These are phyloP conservation scores for Antitrichia curtipendula DNA, from an alignment of 225 moss, liverwort and hornwort species.

Conservation along the genomic window DNA sequence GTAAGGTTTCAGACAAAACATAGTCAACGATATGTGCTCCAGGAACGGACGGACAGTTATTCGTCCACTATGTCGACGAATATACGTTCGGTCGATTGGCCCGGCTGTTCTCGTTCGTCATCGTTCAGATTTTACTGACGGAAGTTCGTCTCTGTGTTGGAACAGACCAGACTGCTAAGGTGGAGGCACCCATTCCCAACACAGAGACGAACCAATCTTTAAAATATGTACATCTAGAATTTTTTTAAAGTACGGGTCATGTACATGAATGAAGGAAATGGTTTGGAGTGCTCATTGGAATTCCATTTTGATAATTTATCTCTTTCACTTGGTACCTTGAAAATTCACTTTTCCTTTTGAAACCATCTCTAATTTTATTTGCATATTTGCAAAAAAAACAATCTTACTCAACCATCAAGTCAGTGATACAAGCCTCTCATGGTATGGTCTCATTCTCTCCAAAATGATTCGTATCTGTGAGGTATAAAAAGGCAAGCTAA, in stretches of 20 bases:
- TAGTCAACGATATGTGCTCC: not conserved
- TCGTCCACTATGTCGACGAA: not conserved
- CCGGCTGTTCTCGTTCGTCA: not conserved
- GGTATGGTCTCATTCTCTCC: not conserved
- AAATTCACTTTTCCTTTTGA: not conserved
- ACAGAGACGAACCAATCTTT: no score
- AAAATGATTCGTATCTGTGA: not conserved
- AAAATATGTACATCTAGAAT: not conserved
- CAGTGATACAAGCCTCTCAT: not conserved
- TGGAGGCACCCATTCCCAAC: no score
- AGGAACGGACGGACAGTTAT: not conserved
- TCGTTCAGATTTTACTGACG: not conserved
- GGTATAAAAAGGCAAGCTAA: not conserved
- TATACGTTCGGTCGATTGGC: no score
- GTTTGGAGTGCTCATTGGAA: not conserved
- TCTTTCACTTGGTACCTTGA: not conserved
- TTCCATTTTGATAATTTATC: not conserved
- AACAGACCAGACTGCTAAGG: not conserved
- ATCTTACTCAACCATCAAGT: no score
- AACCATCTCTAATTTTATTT: not conserved
- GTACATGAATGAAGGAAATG: not conserved
- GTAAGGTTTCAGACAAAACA: not conserved
- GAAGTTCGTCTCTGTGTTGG: not conserved
- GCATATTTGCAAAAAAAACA: not conserved
- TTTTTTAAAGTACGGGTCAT: not conserved